These are phyloP conservation scores for Taiozyma sp. DNA, from an alignment of 1,139 yeast species.

Conservation along the genomic window DNA sequence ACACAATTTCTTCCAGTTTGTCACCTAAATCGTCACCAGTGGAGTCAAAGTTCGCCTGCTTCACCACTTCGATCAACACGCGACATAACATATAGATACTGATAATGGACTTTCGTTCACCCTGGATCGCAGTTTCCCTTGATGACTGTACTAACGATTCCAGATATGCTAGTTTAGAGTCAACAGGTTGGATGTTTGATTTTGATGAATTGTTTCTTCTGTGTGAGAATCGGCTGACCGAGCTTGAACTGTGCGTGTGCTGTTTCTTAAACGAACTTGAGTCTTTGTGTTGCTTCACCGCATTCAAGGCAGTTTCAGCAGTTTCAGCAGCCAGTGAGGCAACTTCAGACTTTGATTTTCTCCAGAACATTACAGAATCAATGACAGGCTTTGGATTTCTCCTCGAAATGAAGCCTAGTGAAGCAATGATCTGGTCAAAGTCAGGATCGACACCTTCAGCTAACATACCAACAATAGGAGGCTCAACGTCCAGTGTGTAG, in stretches of 20 bases:
- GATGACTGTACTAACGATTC: slow-evolving; percentile 49
- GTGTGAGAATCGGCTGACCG: slow-evolving; percentile 29
- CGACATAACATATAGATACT: slow-evolving; percentile 89
- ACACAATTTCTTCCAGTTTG: slow-evolving; percentile 88
- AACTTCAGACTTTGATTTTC: slow-evolving; percentile 84
- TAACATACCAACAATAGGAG: slow-evolving; percentile 74
- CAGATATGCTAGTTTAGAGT: slow-evolving; percentile 23
- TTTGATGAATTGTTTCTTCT: slow-evolving; percentile 33
- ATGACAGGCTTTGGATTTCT: slow-evolving; percentile 93
- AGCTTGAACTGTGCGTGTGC: slow-evolving; percentile 25
- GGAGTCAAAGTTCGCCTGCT: slow-evolving; percentile 69
- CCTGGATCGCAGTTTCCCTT: slow-evolving; percentile 68
- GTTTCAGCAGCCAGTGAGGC: slow-evolving; percentile 71
- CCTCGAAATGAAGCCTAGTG: slow-evolving; percentile 86
- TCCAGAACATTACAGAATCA: slow-evolving; percentile 98
- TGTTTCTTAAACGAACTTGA: slow-evolving; percentile 14
- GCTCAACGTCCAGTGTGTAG: slow-evolving; percentile 64
- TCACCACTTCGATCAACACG: slow-evolving; percentile 87
- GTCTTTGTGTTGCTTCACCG: slow-evolving; percentile 19
- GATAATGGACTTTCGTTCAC: slow-evolving; percentile 81
- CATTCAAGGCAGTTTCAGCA: slow-evolving; percentile 31
- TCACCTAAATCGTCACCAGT: slow-evolving; percentile 79
- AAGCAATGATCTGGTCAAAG: slow-evolving; percentile 79
- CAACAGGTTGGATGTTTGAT: slow-evolving; percentile 23
- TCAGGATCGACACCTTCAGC: slow-evolving; percentile 84